Evolutionary conservation across 2,329 filamentous ascomycete species (phyloP), one percentile per base, ranked within the genome.

Genomic region (Uncinocarpus reesii): DNA sequence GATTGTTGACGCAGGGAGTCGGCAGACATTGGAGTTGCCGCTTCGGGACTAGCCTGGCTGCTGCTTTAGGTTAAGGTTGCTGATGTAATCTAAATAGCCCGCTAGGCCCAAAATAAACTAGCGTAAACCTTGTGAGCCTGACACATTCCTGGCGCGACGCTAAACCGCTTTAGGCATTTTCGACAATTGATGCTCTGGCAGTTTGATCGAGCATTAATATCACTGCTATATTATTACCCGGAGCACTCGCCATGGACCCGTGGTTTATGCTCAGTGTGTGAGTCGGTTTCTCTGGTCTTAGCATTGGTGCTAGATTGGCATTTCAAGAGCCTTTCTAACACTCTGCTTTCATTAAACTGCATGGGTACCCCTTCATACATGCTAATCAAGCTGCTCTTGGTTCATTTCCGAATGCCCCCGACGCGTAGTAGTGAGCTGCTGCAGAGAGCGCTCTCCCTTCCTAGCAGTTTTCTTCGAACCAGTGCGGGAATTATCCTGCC

Each of bases 331-430:
- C 32, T 7, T 44, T 47, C 43, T 47, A 36, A 47, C 35, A 40
- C 18, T 47, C 28, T 35, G 13, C 15, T 40, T 31, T 41, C 45
- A 47, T 47, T 47, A 47, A 29, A 20, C 46, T 18, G 40, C 46
- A 48, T 48, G 46, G 46, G 46, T 48, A 48, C 40, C 46, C 46
- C 46, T 48, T 43, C 46, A 48, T 37, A 42, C 40, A 42, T 37
- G 37, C 31, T 48, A 35, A 32, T 41, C 36, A 41, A 26, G 26
- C 24, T 41, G 24, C 24, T 28, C 23, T 11, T 42, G 29, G 46
- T 37, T 42, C 46, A 48, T 48, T 37, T 42, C 37, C 38, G 46
- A 48, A 37, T 42, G 34, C 10, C 29, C 16, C 46, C 46, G 37
- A 43, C 35, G 10, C n/a, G n/a, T n/a, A n/a, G 16, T n/a, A 13